A percentile compares a stretch with the other conserved stretches of the same genome.
phyloP scores from a whole-genome alignment of 1,139 yeast species.

The Candida sp. region DNA sequence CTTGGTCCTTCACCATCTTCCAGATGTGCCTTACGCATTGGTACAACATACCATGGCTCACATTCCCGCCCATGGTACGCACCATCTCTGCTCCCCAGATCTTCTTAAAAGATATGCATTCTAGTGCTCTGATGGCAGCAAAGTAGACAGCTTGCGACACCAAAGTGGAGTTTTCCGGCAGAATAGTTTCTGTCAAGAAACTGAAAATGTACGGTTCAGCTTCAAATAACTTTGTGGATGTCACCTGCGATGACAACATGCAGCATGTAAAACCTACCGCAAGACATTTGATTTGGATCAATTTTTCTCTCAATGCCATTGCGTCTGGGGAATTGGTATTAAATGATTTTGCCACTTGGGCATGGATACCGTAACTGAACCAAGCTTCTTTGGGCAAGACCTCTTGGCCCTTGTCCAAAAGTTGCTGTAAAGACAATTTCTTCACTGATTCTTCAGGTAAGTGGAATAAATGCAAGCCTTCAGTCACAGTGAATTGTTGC shows the following conservation, averaged over 20 bases:
- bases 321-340: slow-evolving; percentile 59
- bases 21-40: slow-evolving; percentile 70
- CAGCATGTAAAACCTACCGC: slow-evolving; percentile 64
- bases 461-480: slow-evolving; percentile 50
- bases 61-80: slow-evolving; percentile 87
- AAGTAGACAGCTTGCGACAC: slow-evolving; percentile 57
- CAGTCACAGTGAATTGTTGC: slow-evolving; percentile 21
- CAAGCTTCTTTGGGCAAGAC: slow-evolving; percentile 66
- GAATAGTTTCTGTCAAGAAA: slow-evolving; percentile 69
- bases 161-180: slow-evolving; percentile 55
- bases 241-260: slow-evolving; percentile 54
- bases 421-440: slow-evolving; percentile 60
- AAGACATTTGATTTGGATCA: slow-evolving; percentile 67
- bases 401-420: slow-evolving; percentile 63
- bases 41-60: slow-evolving; percentile 82
- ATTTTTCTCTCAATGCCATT: slow-evolving; percentile 56
- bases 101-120: slow-evolving; percentile 70
- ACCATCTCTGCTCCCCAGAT: slow-evolving; percentile 80
- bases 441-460: slow-evolving; percentile 54
- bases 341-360: slow-evolving; percentile 76
- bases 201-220: slow-evolving; percentile 77
- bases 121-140: slow-evolving; percentile 71
- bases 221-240: slow-evolving; percentile 71
- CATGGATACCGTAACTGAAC: slow-evolving; percentile 66
- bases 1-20: slow-evolving; percentile 45